phyloP scores from a whole-genome alignment of 164 flowering plant species.

The Santalum album region DNA sequence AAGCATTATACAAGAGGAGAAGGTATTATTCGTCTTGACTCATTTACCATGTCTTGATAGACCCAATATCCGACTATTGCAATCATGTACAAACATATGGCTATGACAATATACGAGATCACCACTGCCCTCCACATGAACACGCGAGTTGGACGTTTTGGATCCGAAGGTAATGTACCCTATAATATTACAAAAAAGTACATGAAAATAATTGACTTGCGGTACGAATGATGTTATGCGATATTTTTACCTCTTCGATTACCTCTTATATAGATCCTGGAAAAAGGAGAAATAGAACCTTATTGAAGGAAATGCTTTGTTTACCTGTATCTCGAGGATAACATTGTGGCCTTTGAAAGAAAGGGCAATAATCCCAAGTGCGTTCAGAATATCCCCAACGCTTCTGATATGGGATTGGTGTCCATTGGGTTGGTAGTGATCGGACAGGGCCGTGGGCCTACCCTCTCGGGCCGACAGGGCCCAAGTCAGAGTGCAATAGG shows the following conservation, averaged over 20 bases:
- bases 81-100: constrained; percentile 60
- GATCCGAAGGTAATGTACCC: constrained; percentile 76
- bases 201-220: too few relatives aligned
- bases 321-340: constrained; percentile 66
- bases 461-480: constrained; percentile 30
- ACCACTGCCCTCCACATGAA: constrained; percentile 81
- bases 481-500: constrained; percentile 53
- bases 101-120: constrained; percentile 43
- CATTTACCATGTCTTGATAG: constrained; percentile 57
- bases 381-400: constrained; percentile 22
- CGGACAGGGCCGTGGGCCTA: constrained; percentile 23
- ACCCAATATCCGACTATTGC: constrained; percentile 82
- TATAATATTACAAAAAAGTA: constrained; percentile 23
- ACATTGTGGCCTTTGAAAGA: constrained; percentile 68
- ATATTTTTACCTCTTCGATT: too few relatives aligned
- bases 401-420: constrained; percentile 8
- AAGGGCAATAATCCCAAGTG: constrained; percentile 49
- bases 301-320: too few relatives aligned
- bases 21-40: too few relatives aligned
- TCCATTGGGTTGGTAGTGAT: constrained; percentile 17
- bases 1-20: too few relatives aligned
- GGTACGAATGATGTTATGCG: too few relatives aligned
- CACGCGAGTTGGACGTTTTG: constrained; percentile 46
- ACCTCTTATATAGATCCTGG: too few relatives aligned
- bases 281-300: too few relatives aligned